Base-by-base conservation (phyloP, 23 red algal species). In the Agarophyton chilense region DNA sequence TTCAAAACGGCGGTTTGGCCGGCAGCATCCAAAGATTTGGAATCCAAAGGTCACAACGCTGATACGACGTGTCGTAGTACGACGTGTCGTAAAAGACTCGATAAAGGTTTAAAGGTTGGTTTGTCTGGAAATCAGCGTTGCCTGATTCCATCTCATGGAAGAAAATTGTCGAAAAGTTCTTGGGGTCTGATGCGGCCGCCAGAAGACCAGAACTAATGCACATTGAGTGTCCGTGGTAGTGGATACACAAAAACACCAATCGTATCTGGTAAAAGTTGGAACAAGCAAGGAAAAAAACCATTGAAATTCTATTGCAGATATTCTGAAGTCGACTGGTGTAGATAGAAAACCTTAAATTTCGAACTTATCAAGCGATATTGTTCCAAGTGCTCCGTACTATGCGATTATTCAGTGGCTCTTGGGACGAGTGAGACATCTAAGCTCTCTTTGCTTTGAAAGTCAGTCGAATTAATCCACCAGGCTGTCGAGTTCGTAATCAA, bases 1-100 rank as follows among this genome's bases (percentile, higher is more conserved):
- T 78, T 78, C 22, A 13, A 52, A 41, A 53, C 45, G 1, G 73
- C 73, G 21, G 73, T 52, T 38, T 78, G 44, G 46, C 73, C 73
- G 1, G 73, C 45, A 2, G 45, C 73, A 22, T 52, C 43, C 36
- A 78, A 22, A 18, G 13, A 52, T 5, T 32, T 78, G 1, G 73
- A 45, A 16, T 13, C 1, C 31, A 78, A 54, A 25, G 73, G 73
- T 6, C 73, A 54, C 36, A 78, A 56, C 10, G 73, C 73, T 35
- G 51, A 78, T 28, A 14, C 1, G 1, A n/a, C 51, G 2, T 78
- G 73, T 45, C 3, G 7, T 6, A 78, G 26, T n/a, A n/a, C n/a
- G n/a, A n/a, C n/a, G n/a, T n/a, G n/a, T n/a, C n/a, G n/a, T n/a
- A n/a, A n/a, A 13, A 52, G 73, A 21, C 73, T 26, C 7, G 53